Evolutionary conservation across 495 filamentous ascomycete species (phyloP).

Genomic region (Amphirosellinia nigrospora): DNA sequence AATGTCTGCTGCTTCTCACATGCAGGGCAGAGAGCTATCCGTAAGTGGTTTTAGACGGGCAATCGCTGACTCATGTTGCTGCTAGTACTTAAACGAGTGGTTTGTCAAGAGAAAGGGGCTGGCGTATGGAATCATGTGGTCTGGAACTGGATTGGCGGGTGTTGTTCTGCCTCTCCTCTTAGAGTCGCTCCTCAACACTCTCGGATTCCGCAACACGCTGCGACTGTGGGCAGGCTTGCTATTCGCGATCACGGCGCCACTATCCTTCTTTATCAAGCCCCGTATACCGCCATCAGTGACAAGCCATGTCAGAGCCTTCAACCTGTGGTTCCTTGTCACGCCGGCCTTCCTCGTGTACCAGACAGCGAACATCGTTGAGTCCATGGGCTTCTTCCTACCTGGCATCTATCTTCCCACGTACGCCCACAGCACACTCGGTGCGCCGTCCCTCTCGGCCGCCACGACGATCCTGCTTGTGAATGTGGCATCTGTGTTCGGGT

Average conservation of each 20-base stretch:
- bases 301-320: conserved; percentile 45
- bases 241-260: conserved; percentile 57
- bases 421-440: conserved; percentile 39
- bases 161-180: conserved; percentile 57
- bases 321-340: conserved; percentile 51
- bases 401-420: conserved; percentile 67
- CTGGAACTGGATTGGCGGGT: conserved; percentile 48
- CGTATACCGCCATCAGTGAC: conserved; percentile 55
- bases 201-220: conserved; percentile 63
- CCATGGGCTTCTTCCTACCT: conserved; percentile 69
- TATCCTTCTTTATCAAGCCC: conserved; percentile 64
- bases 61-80: conserved; percentile 1
- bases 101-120: conserved; percentile 59
- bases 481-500: conserved; percentile 59
- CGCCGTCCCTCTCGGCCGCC: conserved; percentile 46
- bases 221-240: conserved; percentile 57
- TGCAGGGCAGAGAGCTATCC: background rate
- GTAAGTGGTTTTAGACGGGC: background rate
- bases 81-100: conserved; percentile 61
- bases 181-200: conserved; percentile 55
- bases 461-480: conserved; percentile 63
- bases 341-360: conserved; percentile 59
- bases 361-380: conserved; percentile 63
- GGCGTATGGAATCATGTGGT: conserved; percentile 64
- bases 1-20: background rate